phyloP scores from a whole-genome alignment of 2,329 filamentous ascomycete genomes.

The Alternaria sp. region DNA sequence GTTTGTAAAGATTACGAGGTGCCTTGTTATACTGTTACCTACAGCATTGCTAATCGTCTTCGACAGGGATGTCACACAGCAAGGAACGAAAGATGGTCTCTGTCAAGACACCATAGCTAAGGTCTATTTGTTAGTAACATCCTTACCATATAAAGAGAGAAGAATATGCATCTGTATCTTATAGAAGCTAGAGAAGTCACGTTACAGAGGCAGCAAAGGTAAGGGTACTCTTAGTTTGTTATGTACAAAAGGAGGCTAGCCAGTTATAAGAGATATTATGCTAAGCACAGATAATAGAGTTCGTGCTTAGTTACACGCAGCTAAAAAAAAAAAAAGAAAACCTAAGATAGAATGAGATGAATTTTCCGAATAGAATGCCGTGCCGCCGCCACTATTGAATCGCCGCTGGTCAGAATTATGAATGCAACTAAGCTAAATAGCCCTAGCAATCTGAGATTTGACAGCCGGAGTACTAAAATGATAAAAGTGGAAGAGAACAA shows the following conservation, averaged over 20 bases:
- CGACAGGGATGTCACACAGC: not conserved
- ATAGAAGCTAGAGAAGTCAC: not conserved
- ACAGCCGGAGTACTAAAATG: too few species aligned
- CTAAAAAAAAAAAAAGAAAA: too few species aligned
- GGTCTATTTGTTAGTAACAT: not conserved
- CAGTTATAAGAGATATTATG: not conserved
- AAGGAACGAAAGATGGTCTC: not conserved
- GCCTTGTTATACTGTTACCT: not conserved
- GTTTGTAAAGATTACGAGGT: not conserved
- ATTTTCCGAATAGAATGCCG: too few species aligned
- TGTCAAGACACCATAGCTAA: not conserved
- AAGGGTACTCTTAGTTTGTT: not conserved
- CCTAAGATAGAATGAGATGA: too few species aligned
- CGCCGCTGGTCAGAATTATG: too few species aligned
- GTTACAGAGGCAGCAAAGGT: not conserved
- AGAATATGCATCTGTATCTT: not conserved
- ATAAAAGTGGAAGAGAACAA: too few species aligned
- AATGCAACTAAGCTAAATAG: too few species aligned
- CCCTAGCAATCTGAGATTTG: too few species aligned
- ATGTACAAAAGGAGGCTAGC: not conserved
- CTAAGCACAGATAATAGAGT: too few species aligned
- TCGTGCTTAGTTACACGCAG: too few species aligned
- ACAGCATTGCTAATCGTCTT: not conserved
- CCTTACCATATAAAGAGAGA: not conserved
- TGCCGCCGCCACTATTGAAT: too few species aligned